Percentiles rank a stretch among this genome's conserved stretches.
Evolutionary conservation across 1,284 basidiomycete species (phyloP).

Genomic region (Chalciporus piperatoides): DNA sequence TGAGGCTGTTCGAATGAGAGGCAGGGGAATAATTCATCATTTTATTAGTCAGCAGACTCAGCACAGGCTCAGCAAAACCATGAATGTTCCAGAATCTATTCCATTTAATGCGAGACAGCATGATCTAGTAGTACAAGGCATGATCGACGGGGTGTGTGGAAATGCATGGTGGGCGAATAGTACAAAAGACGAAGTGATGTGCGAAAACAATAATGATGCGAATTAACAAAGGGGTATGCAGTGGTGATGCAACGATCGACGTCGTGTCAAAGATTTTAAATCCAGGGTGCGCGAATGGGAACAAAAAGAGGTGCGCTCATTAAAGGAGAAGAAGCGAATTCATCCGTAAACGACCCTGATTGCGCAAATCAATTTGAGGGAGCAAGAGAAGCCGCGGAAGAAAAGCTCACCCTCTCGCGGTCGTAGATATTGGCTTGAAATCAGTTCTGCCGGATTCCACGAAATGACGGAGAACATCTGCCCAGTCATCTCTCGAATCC

Average conservation of each 20-base stretch:
- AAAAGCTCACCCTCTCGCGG: slow-evolving; percentile 58
- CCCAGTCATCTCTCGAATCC: slow-evolving; percentile 72
- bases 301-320: slow-evolving; percentile 15
- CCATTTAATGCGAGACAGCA: slow-evolving; percentile 11
- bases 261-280: slow-evolving; percentile 14
- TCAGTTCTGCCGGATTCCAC: slow-evolving; percentile 69
- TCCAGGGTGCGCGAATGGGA: slow-evolving; percentile 7
- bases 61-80: slow-evolving; percentile 6
- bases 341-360: slow-evolving; percentile 37
- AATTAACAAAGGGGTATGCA: slow-evolving; percentile 18
- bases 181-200: slow-evolving; percentile 20
- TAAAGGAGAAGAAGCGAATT: slow-evolving; percentile 9
- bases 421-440: slow-evolving; percentile 75
- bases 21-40: neutral
- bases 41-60: slow-evolving; percentile 9
- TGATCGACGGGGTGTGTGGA: slow-evolving; percentile 18
- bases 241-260: slow-evolving; percentile 30
- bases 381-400: neutral
- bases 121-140: slow-evolving; percentile 25
- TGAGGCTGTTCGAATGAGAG: too few relatives aligned
- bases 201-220: slow-evolving; percentile 25
- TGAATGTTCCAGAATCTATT: slow-evolving; percentile 13
- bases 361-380: slow-evolving; percentile 14
- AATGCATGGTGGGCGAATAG: slow-evolving; percentile 20
- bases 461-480: slow-evolving; percentile 60